phyloP scores from a whole-genome alignment of 441 rosid genomes.

The Pelargonium australe region DNA sequence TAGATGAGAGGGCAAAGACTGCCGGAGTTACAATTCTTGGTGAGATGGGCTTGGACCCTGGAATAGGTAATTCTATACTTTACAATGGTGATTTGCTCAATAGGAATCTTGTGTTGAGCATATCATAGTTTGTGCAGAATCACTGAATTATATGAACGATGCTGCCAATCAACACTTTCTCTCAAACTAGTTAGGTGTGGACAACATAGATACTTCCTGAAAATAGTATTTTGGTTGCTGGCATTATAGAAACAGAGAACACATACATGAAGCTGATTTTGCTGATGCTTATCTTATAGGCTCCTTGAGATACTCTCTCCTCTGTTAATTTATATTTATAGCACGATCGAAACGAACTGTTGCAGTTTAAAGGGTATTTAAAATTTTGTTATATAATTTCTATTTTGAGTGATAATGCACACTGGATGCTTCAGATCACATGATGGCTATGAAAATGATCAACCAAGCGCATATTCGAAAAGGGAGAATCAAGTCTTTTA shows the following conservation, averaged over 20 bases:
- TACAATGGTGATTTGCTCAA: slow-evolving; percentile 3
- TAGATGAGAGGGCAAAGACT: slow-evolving; percentile 65
- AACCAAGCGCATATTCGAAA: slow-evolving; percentile 56
- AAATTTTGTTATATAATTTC: background rate
- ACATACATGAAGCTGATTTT: background rate
- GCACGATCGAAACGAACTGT: background rate
- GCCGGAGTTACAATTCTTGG: slow-evolving; percentile 82
- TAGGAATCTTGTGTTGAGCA: slow-evolving; percentile 6
- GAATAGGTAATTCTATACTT: slow-evolving; percentile 53
- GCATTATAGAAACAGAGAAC: background rate
- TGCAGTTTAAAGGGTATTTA: background rate
- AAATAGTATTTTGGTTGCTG: background rate
- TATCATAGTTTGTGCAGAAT: background rate
- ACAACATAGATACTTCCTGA: background rate
- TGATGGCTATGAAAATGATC: slow-evolving; percentile 98
- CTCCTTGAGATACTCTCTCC: background rate
- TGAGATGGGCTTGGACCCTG: slow-evolving; percentile 95
- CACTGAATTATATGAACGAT: background rate
- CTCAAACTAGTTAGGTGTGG: background rate
- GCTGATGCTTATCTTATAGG: background rate
- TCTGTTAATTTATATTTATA: background rate
- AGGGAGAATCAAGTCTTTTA: slow-evolving; percentile 78
- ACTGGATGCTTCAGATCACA: slow-evolving; percentile 59
- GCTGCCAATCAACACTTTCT: background rate
- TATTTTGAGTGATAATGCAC: background rate